These are phyloP conservation scores for Boletales sp. DNA, from an alignment of 768 basidiomycete genomes.

Conservation along the genomic window DNA sequence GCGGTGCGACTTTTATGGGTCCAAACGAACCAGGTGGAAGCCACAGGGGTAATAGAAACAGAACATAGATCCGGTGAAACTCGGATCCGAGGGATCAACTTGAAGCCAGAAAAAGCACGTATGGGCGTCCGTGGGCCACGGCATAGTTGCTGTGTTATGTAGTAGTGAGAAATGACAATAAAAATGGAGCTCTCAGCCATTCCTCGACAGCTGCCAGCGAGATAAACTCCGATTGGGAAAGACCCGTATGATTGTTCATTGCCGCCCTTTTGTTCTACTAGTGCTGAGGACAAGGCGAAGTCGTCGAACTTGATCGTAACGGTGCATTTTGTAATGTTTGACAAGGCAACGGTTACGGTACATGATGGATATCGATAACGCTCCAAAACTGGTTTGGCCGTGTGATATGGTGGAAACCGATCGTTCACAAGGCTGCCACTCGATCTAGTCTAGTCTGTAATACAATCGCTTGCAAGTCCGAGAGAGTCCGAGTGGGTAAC, in stretches of 20 bases:
- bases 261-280: slow-evolving; percentile 12
- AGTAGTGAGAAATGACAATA: slow-evolving; percentile 2
- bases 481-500: too few species aligned
- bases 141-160: neutral
- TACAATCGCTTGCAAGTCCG: too few species aligned
- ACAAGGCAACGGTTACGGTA: too few species aligned
- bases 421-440: too few species aligned
- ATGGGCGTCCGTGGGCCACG: neutral
- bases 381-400: too few species aligned
- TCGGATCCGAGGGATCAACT: slow-evolving; percentile 12
- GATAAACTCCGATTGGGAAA: slow-evolving; percentile 9
- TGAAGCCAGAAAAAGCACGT: too few species aligned
- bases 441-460: too few species aligned
- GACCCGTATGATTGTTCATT: neutral
- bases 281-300: too few species aligned
- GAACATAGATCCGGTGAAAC: slow-evolving; percentile 10
- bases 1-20: slow-evolving; percentile 31
- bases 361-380: too few species aligned
- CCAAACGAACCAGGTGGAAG: slow-evolving; percentile 14
- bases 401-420: too few species aligned
- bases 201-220: slow-evolving; percentile 6
- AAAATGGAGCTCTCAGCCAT: slow-evolving; percentile 18
- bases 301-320: too few species aligned
- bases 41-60: slow-evolving; percentile 27
- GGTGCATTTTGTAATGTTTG: too few species aligned